Percentiles rank a stretch among this genome's conserved stretches.
Conservation (phyloP, 768 basidiomycete genomes). For the Cantharellus cinnabarinus region DNA sequence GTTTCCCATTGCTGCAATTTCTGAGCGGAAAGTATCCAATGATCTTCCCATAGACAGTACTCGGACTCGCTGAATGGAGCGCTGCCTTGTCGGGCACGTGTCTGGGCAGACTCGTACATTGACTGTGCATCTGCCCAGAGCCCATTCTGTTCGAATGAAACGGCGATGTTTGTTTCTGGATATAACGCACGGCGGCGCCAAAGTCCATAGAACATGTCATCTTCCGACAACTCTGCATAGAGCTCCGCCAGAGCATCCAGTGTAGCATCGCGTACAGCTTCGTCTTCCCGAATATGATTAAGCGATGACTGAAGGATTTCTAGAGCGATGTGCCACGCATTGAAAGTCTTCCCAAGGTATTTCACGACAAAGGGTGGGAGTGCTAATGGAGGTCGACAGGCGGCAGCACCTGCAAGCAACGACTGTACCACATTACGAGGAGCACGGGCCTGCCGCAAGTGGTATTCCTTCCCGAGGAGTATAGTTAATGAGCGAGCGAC, state of each 20-base stretch:
- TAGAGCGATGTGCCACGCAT: constrained; percentile 82
- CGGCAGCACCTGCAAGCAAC: constrained; percentile 61
- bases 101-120: constrained; percentile 80
- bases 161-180: constrained; percentile 67
- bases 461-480: constrained; percentile 83
- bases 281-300: constrained; percentile 58
- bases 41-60: constrained; percentile 97
- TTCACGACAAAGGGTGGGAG: constrained; percentile 90
- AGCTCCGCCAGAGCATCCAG: constrained; percentile 84
- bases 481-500: constrained; percentile 77
- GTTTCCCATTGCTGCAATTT: constrained; percentile 98
- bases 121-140: constrained; percentile 88
- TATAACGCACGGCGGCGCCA: constrained; percentile 86
- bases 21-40: constrained; percentile 90
- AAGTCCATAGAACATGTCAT: constrained; percentile 91
- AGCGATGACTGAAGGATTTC: constrained; percentile 72
- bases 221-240: constrained; percentile 89
- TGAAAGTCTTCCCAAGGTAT: constrained; percentile 88
- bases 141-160: constrained; percentile 87
- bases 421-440: constrained; percentile 88
- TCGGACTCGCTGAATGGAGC: constrained; percentile 88
- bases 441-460: constrained; percentile 68
- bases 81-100: constrained; percentile 54
- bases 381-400: constrained; percentile 71
- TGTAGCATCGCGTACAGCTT: constrained; percentile 57